Percentiles rank a stretch among this genome's conserved stretches.
Conservation (phyloP, 2,329 filamentous ascomycete genomes). For the Whalleya microplaca region DNA sequence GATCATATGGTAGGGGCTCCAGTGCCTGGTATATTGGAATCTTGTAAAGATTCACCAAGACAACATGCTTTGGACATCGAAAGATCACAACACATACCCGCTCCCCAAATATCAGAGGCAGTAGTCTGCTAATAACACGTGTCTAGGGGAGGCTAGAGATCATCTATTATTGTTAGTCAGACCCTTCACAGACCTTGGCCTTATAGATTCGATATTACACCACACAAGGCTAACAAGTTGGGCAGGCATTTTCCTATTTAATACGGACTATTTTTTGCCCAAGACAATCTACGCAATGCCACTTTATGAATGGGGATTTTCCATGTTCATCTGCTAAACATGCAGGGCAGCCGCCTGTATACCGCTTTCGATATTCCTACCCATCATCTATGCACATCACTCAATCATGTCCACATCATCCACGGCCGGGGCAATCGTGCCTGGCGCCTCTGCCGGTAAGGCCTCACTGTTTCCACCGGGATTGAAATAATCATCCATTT, state of each 20-base stretch:
- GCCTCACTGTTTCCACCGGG: conserved; percentile 44
- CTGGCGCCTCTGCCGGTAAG: conserved; percentile 41
- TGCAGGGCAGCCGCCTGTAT: background rate
- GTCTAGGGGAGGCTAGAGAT: too few species aligned
- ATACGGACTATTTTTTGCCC: too few species aligned
- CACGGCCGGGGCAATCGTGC: conserved; percentile 34
- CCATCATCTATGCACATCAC: conserved; percentile 39
- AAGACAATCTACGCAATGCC: background rate
- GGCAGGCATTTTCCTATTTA: background rate
- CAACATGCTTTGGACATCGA: too few species aligned
- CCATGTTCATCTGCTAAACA: background rate
- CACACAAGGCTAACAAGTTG: background rate
- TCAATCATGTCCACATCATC: conserved; percentile 76
- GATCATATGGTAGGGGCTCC: too few species aligned
- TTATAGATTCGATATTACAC: too few species aligned
- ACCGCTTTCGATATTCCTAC: background rate
- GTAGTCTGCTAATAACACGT: too few species aligned
- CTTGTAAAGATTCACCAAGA: too few species aligned
- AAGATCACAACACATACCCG: too few species aligned
- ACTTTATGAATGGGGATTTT: background rate
- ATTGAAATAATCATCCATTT: conserved; percentile 94
- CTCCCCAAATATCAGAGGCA: too few species aligned
- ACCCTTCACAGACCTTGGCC: too few species aligned
- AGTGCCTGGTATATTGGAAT: too few species aligned
- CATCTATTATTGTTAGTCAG: too few species aligned